A percentile compares a stretch with the other conserved stretches of the same genome.
These are phyloP conservation scores for Neurospora sp. DNA, from an alignment of 495 filamentous ascomycete species.

Conservation along the genomic window DNA sequence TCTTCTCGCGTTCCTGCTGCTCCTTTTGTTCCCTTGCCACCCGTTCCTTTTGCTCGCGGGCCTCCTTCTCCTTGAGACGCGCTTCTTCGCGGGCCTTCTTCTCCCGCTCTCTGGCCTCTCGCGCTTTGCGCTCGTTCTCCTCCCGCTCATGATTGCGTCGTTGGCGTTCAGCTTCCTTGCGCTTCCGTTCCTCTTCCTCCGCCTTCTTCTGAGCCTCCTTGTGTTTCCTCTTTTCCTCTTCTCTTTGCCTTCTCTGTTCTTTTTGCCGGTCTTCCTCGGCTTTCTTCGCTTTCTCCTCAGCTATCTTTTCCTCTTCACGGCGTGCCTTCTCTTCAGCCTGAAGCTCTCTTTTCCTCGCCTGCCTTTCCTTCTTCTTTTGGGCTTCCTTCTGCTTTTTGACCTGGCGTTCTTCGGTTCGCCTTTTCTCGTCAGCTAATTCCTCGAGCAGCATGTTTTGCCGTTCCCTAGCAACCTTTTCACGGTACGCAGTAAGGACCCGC, in stretches of 20 bases:
- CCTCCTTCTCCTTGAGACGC: slow-evolving; percentile 57
- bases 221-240: slow-evolving; percentile 85
- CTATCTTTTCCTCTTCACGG: slow-evolving; percentile 79
- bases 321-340: slow-evolving; percentile 84
- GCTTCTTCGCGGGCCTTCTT: slow-evolving; percentile 68
- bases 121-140: slow-evolving; percentile 72
- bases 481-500: slow-evolving; percentile 89
- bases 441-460: slow-evolving; percentile 85
- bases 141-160: slow-evolving; percentile 70
- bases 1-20: slow-evolving; percentile 50
- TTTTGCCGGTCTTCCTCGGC: slow-evolving; percentile 69
- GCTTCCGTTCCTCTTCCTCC: slow-evolving; percentile 71
- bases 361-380: slow-evolving; percentile 86
- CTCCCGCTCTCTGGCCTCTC: slow-evolving; percentile 74
- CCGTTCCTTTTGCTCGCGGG: slow-evolving; percentile 49
- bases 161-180: slow-evolving; percentile 51
- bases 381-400: slow-evolving; percentile 91
- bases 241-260: slow-evolving; percentile 68
- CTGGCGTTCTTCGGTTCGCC: slow-evolving; percentile 62
- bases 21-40: slow-evolving; percentile 60
- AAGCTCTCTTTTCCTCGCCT: slow-evolving; percentile 69
- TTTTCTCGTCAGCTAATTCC: slow-evolving; percentile 78
- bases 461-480: slow-evolving; percentile 89
- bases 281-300: slow-evolving; percentile 70
- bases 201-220: slow-evolving; percentile 87